These are phyloP conservation scores for Mycena venus DNA, from an alignment of 768 basidiomycete genomes.

Conservation along the genomic window DNA sequence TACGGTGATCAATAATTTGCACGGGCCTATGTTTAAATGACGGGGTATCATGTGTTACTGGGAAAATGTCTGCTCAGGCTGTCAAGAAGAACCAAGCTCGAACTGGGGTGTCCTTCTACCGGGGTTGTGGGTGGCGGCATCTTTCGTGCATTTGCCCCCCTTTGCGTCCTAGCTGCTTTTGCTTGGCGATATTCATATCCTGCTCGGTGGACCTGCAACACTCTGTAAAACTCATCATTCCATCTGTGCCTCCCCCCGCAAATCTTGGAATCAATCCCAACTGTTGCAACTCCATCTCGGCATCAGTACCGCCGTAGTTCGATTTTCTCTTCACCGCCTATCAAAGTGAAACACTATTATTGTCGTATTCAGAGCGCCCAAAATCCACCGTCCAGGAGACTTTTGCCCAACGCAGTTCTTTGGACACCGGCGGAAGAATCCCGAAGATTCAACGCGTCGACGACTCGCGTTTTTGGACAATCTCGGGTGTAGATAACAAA, in stretches of 20 bases:
- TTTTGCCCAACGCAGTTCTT: slow-evolving; percentile 3
- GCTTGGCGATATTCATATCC: not conserved
- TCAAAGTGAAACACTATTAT: slow-evolving; percentile 9
- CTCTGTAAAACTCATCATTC: not conserved
- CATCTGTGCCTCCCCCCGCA: not conserved
- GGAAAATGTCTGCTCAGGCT: slow-evolving; percentile 4
- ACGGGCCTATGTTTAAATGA: not conserved
- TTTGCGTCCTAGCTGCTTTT: not conserved
- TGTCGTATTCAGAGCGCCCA: not conserved
- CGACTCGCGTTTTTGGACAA: not conserved
- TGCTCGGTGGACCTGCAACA: not conserved
- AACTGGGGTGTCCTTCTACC: not conserved
- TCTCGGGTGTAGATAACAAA: not conserved
- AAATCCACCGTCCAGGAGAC: not conserved
- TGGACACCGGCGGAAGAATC: slow-evolving; percentile 13
- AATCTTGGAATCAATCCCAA: slow-evolving; percentile 8
- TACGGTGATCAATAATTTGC: slow-evolving; percentile 5
- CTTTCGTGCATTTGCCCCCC: not conserved
- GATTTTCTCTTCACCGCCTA: slow-evolving; percentile 13
- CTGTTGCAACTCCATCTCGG: slow-evolving; percentile 11
- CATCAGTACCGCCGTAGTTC: slow-evolving; percentile 25
- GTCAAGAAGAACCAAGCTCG: not conserved
- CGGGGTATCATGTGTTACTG: not conserved
- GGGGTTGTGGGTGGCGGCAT: slow-evolving; percentile 12
- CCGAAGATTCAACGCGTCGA: not conserved